phyloP scores from a whole-genome alignment of 148 eudicot species.

The Selenicereus undatus region DNA sequence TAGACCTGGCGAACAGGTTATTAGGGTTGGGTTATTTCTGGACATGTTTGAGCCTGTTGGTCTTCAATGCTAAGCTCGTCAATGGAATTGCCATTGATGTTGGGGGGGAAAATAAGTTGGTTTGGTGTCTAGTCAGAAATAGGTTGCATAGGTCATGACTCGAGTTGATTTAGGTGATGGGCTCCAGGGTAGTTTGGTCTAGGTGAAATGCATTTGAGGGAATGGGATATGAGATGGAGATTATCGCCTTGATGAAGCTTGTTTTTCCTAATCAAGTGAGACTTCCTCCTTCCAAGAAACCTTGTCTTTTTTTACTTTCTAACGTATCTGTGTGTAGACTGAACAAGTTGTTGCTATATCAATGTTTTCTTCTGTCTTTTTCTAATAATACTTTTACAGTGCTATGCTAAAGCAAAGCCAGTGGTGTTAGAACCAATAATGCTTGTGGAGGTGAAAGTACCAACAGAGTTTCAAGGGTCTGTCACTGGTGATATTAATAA shows the following conservation, averaged over 20 bases:
- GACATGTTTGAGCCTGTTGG: not conserved
- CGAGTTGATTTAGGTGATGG: not conserved
- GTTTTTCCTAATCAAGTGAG: not conserved
- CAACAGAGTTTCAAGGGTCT: slow-evolving; percentile 88
- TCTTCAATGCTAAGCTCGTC: not conserved
- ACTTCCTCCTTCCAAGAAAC: not conserved
- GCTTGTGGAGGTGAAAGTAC: slow-evolving; percentile 93
- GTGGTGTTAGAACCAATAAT: slow-evolving; percentile 91
- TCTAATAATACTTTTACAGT: slow-evolving; percentile 37
- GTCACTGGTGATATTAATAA: slow-evolving; percentile 94
- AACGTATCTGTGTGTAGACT: not conserved
- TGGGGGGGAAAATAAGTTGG: not conserved
- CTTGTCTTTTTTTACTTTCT: not conserved
- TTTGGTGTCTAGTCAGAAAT: not conserved
- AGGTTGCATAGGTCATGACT: not conserved
- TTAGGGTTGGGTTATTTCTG: not conserved
- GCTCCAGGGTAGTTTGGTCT: not conserved
- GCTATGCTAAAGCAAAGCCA: slow-evolving; percentile 78
- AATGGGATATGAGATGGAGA: not conserved
- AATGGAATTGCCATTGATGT: not conserved
- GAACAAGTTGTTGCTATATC: not conserved
- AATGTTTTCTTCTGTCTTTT: not conserved
- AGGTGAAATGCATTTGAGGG: not conserved
- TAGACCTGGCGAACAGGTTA: not conserved
- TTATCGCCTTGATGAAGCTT: not conserved